Conservation (phyloP, 208 protist genomes). For the Crithidia expoeki region DNA sequence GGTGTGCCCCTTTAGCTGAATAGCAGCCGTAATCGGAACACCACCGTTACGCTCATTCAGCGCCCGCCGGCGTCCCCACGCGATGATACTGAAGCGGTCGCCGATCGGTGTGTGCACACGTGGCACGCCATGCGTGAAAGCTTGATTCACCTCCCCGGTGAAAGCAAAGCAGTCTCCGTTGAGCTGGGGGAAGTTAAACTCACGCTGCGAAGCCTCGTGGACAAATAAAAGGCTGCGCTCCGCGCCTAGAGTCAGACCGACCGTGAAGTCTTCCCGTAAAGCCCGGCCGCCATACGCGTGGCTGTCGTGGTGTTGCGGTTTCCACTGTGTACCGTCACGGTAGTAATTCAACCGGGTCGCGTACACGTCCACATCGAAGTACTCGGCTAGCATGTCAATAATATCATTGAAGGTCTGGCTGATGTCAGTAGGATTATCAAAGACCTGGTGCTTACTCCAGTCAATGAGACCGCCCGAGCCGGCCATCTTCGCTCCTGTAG, state of each 20-base stretch:
- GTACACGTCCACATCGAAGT: conserved; percentile 92
- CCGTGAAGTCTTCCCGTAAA: conserved; percentile 91
- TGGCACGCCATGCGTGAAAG: conserved; percentile 92
- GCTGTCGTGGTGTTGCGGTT: conserved; percentile 94
- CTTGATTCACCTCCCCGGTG: conserved; percentile 85
- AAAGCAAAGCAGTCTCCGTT: conserved; percentile 95
- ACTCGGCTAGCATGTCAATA: conserved; percentile 84
- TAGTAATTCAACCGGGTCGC: conserved; percentile 94
- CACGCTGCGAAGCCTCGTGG: conserved; percentile 80
- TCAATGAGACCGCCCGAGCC: conserved; percentile 79
- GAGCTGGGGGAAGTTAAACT: conserved; percentile 91
- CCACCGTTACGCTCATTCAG: conserved; percentile 86
- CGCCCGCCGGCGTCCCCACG: conserved; percentile 80
- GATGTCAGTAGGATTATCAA: conserved; percentile 89
- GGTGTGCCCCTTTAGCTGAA: conserved; percentile 22
- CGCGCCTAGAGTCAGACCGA: conserved; percentile 88
- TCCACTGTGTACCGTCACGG: conserved; percentile 91
- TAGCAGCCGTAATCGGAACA: conserved; percentile 12
- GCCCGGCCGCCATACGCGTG: conserved; percentile 86
- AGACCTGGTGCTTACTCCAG: conserved; percentile 93
- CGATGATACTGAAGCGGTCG: conserved; percentile 92
- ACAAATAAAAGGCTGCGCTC: conserved; percentile 86
- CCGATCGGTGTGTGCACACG: conserved; percentile 64
- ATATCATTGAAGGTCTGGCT: conserved; percentile 87
- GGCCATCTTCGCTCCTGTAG: conserved; percentile 62